Conservation (phyloP, 495 filamentous ascomycete genomes). For the Neurospora sp. region DNA sequence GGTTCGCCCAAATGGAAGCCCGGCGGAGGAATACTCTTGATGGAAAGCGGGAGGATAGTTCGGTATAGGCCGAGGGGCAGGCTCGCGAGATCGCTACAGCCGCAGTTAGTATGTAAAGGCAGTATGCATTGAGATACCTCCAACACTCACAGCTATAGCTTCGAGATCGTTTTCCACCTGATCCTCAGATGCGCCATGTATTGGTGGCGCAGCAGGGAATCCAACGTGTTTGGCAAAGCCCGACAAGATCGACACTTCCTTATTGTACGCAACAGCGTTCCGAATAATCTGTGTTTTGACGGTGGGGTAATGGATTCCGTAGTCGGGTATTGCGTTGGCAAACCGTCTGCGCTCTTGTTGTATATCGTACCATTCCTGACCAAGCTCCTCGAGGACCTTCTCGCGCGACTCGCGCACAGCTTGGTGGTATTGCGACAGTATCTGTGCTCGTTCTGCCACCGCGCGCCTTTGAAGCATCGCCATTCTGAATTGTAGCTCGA, state of each 20-base stretch:
- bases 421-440: conserved; percentile 81
- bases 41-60: conserved; percentile 13
- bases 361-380: conserved; percentile 80
- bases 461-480: conserved; percentile 60
- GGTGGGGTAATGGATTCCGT: conserved; percentile 60
- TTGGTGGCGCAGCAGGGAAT: conserved; percentile 86
- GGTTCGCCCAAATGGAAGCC: conserved; percentile 26
- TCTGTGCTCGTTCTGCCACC: conserved; percentile 69
- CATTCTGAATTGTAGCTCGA: conserved; percentile 60
- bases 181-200: conserved; percentile 56
- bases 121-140: background rate
- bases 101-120: background rate
- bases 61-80: conserved; percentile 3
- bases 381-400: conserved; percentile 62
- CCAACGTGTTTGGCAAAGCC: conserved; percentile 90
- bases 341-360: conserved; percentile 80
- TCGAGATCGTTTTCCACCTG: conserved; percentile 81
- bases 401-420: conserved; percentile 72
- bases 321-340: conserved; percentile 72
- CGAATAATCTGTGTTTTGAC: conserved; percentile 60
- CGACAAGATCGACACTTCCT: conserved; percentile 81
- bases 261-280: conserved; percentile 81
- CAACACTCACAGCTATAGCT: conserved; percentile 70
- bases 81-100: conserved; percentile 29
- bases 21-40: conserved; percentile 16